Evolutionary conservation across 495 filamentous ascomycete genomes (phyloP).

Genomic region (Penicillium samsonianum): DNA sequence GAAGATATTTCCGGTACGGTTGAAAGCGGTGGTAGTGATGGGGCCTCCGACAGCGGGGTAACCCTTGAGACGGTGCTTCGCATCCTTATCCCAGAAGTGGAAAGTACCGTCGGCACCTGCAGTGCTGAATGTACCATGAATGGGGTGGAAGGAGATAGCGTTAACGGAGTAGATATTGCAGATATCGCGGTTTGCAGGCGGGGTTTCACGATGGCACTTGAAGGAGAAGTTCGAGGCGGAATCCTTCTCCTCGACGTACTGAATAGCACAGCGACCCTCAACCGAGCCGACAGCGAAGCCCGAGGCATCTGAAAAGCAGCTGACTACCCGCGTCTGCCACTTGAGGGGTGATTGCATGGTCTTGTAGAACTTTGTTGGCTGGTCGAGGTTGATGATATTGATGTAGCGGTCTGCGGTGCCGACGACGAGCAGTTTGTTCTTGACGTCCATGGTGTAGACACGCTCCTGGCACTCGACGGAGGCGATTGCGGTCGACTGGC

Average conservation of each 20-base stretch:
- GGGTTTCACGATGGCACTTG: conserved; percentile 85
- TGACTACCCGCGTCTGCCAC: conserved; percentile 84
- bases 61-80: conserved; percentile 82
- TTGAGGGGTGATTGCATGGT: conserved; percentile 81
- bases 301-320: conserved; percentile 78
- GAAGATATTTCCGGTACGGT: conserved; percentile 74
- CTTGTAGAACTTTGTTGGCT: conserved; percentile 78
- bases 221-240: conserved; percentile 82
- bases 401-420: conserved; percentile 87
- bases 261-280: conserved; percentile 85
- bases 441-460: conserved; percentile 84
- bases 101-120: conserved; percentile 88
- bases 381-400: conserved; percentile 79
- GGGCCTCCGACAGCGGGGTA: conserved; percentile 82
- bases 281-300: conserved; percentile 89
- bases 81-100: conserved; percentile 88
- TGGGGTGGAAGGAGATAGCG: conserved; percentile 83
- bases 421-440: conserved; percentile 74
- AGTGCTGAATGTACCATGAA: conserved; percentile 87
- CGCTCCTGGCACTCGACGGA: conserved; percentile 72
- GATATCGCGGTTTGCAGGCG: conserved; percentile 60
- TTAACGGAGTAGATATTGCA: conserved; percentile 89
- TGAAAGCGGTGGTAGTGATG: conserved; percentile 79
- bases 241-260: conserved; percentile 88
- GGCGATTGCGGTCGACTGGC: conserved; percentile 62